Evolutionary conservation across 2,329 filamentous ascomycete genomes (phyloP), one percentile per base, ranked within the genome.

Genomic region (Fusarium pseudograminearum): DNA sequence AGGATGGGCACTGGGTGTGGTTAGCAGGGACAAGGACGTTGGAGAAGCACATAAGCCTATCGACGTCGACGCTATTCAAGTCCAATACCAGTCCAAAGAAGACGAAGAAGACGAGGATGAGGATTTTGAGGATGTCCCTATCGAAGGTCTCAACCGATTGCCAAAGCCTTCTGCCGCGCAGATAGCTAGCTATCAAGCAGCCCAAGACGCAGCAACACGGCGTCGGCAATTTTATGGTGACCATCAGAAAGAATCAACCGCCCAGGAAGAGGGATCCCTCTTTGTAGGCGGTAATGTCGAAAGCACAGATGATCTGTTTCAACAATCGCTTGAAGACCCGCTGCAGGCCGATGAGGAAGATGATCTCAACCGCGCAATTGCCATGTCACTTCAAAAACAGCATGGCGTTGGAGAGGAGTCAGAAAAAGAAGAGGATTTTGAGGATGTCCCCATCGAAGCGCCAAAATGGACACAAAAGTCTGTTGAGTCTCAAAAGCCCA

Each of bases 1-100:
- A 46, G 96, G 96, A 7, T 99, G 94, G 94, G 95, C 95, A 1
- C 82, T 99, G 8, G 96, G 96, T 54, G 96, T 99, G 28, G 94
- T 99, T 24, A 94, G 91, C 66, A 93, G 90, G 65, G 91, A 93
- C 63, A 97, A 92, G 69, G 89, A 96, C 52, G 86, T 90, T 44
- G 94, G 93, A 4, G 87, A 93, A 67, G 88, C 89, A 30, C 91
- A 94, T 67, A 97, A 94, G 77, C 95, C 96, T 0, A 98, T 99
- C 64, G 94, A 98, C 76, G 88, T 99, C 20, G 96, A 99, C 77
- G 87, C 83, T 56, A 85, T 87, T 73, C 83, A 84, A 58, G 83
- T 89, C 33, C 83, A 85, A 38, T 86, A 88, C 28, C 85, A 87
- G 52, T 83, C 84, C 3, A 85, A 87, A 64, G 82, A 87, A 6